phyloP scores from a whole-genome alignment of 306 rosid genomes.

The Carpinus fangiana region DNA sequence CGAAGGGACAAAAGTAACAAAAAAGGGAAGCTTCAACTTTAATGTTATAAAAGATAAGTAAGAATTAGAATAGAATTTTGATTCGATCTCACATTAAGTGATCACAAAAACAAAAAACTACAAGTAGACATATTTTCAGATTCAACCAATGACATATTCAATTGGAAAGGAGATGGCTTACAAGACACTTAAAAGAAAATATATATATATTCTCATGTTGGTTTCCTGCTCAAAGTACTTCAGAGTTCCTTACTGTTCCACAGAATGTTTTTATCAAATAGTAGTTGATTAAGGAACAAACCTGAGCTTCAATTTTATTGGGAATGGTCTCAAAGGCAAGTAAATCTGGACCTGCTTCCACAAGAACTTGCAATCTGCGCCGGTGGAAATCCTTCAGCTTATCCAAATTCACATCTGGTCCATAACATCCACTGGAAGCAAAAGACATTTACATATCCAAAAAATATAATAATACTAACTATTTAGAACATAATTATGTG shows the following conservation, averaged over 20 bases:
- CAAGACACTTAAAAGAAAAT: not conserved
- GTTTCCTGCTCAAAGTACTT: not conserved
- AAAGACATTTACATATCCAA: constrained; percentile 6
- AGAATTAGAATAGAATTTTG: not conserved
- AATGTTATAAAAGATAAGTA: not conserved
- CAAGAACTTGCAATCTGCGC: constrained; percentile 78
- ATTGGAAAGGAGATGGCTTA: not conserved
- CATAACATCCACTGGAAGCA: constrained; percentile 63
- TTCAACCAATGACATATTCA: not conserved
- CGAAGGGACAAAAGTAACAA: not conserved
- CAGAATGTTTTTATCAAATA: not conserved
- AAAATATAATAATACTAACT: not conserved
- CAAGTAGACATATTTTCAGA: not conserved
- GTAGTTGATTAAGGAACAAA: constrained; percentile 26
- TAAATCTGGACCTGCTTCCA: constrained; percentile 75
- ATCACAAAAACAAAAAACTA: not conserved
- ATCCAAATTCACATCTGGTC: constrained; percentile 55
- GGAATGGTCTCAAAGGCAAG: constrained; percentile 94
- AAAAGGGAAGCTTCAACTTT: not conserved
- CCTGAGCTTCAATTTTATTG: constrained; percentile 84
- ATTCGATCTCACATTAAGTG: not conserved
- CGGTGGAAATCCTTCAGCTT: constrained; percentile 89
- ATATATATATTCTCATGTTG: not conserved
- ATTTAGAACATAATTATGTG: not conserved
- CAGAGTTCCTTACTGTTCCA: not conserved